Evolutionary conservation across 306 rosid species (phyloP), one percentile per base, ranked within the genome.

Genomic region (Glycyrrhiza uralensis): DNA sequence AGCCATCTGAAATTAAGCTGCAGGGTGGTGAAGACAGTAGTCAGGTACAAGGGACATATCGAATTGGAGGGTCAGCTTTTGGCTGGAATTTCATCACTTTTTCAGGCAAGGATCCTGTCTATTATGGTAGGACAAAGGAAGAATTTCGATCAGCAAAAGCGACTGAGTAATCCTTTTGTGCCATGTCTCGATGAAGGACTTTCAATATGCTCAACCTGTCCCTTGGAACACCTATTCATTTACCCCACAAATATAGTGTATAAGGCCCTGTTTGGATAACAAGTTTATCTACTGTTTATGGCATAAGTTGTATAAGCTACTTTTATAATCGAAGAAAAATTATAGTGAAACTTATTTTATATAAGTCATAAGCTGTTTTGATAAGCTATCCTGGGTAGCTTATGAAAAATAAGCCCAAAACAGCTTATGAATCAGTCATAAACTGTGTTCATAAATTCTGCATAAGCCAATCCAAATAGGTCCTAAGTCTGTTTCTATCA

Each of bases 51-150:
- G 93, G 89, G 54, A 60, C 89, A 42, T 87, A 85, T 57, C 59
- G 88, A 38, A 90, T 93, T 65, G 98, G 98, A 24, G 98, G 98
- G 61, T 93, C 98, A 9, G 98, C 93, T 44, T 87, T 90, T 15
- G 98, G 97, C 32, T 93, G 97, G 97, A 93, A 93, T 45, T 93
- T 93, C 63, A 79, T 93, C 61, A 85, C 90, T 58, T 85, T 60
- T 74, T 15, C 79, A n/a, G 80, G 88, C 54, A 29, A 51, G 1
- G 84, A 84, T 11, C 79, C 97, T 7, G 89, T 83, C 72, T 93
- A 88, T 65, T 88, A 74, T 72, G 97, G 98, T 41, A 71, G 72
- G 52, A 83, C 96, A 4, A 93, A 93, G 82, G 93, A 90, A 67
- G 44, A 83, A 35, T 93, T 76, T 58, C 87, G 93, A 78, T 54